Percentiles rank a stretch among this genome's conserved stretches.
Conservation (phyloP, 2,329 filamentous ascomycete genomes). For the Aquanectria penicillioides region DNA sequence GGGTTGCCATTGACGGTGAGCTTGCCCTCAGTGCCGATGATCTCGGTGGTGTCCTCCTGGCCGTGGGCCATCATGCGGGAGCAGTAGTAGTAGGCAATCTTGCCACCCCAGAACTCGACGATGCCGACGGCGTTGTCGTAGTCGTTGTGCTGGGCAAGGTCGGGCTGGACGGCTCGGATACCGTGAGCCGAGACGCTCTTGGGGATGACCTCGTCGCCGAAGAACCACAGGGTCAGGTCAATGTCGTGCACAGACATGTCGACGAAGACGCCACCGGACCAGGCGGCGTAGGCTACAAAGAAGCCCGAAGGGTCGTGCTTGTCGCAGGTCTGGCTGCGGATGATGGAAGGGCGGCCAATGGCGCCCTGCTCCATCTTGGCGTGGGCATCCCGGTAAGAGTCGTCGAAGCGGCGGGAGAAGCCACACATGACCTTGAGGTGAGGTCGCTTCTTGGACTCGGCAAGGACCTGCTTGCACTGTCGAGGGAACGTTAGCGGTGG, state of each 20-base stretch:
- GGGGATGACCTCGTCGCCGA: slow-evolving; percentile 40
- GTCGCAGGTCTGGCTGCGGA: slow-evolving; percentile 74
- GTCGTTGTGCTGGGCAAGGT: slow-evolving; percentile 41
- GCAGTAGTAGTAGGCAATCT: slow-evolving; percentile 72
- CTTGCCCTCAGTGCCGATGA: slow-evolving; percentile 74
- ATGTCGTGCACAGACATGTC: slow-evolving; percentile 78
- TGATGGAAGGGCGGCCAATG: slow-evolving; percentile 68
- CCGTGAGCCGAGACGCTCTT: slow-evolving; percentile 42
- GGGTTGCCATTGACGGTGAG: slow-evolving; percentile 69
- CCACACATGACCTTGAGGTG: slow-evolving; percentile 67
- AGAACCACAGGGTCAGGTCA: slow-evolving; percentile 44
- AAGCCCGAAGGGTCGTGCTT: slow-evolving; percentile 72
- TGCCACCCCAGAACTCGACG: slow-evolving; percentile 71
- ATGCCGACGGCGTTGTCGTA: slow-evolving; percentile 57
- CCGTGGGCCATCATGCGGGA: slow-evolving; percentile 75
- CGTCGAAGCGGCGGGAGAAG: slow-evolving; percentile 59
- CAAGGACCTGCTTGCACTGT: slow-evolving; percentile 33
- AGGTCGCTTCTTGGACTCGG: slow-evolving; percentile 45
- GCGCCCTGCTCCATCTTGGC: slow-evolving; percentile 59
- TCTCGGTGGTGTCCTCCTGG: slow-evolving; percentile 73
- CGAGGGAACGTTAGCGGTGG: slow-evolving; percentile 53
- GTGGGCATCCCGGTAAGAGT: slow-evolving; percentile 69
- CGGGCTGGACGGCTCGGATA: slow-evolving; percentile 42
- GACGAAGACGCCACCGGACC: slow-evolving; percentile 73
- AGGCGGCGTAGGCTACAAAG: slow-evolving; percentile 72